A percentile compares a stretch with the other conserved stretches of the same genome.
phyloP scores from a whole-genome alignment of 1,284 basidiomycete species.

The Ganoderma meredithae region DNA sequence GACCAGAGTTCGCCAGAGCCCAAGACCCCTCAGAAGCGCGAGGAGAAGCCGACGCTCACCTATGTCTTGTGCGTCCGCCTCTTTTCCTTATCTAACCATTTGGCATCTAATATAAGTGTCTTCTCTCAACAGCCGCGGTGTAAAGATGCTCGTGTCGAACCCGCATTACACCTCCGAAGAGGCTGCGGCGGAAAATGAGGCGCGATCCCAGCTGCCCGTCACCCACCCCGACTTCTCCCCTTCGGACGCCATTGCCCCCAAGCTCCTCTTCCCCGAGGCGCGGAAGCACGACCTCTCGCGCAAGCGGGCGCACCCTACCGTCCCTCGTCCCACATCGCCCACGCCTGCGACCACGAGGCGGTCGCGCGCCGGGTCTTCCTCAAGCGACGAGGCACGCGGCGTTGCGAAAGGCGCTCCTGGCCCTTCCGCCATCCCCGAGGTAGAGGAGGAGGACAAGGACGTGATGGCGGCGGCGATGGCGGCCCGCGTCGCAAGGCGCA shows the following conservation, averaged over 20 bases:
- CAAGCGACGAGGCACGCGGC: constrained; percentile 31
- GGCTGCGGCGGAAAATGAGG: constrained; percentile 40
- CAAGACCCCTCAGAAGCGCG: constrained; percentile 35
- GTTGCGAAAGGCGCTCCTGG: constrained; percentile 18
- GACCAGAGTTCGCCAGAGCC: constrained; percentile 27
- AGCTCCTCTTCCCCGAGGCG: constrained; percentile 54
- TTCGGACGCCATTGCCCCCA: constrained; percentile 52
- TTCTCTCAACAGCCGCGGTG: constrained; percentile 55
- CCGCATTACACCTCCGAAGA: constrained; percentile 53
- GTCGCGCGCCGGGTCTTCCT: constrained; percentile 27
- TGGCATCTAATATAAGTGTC: neutral
- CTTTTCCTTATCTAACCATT: neutral
- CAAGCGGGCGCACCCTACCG: constrained; percentile 20
- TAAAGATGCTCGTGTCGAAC: constrained; percentile 56
- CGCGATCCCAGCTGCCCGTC: constrained; percentile 52
- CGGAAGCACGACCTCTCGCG: constrained; percentile 28
- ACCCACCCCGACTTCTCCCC: constrained; percentile 63
- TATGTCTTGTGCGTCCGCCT: constrained; percentile 66
- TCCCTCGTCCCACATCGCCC: constrained; percentile 20
- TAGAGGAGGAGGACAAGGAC: constrained; percentile 22
- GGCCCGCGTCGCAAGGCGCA: constrained; percentile 30
- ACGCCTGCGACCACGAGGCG: constrained; percentile 20
- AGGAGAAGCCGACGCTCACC: constrained; percentile 57
- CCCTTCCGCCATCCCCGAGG: constrained; percentile 12
- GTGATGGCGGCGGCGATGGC: constrained; percentile 33